Base-by-base conservation (phyloP, 176 grass and related monocot species). In the Leersia perrieri region DNA sequence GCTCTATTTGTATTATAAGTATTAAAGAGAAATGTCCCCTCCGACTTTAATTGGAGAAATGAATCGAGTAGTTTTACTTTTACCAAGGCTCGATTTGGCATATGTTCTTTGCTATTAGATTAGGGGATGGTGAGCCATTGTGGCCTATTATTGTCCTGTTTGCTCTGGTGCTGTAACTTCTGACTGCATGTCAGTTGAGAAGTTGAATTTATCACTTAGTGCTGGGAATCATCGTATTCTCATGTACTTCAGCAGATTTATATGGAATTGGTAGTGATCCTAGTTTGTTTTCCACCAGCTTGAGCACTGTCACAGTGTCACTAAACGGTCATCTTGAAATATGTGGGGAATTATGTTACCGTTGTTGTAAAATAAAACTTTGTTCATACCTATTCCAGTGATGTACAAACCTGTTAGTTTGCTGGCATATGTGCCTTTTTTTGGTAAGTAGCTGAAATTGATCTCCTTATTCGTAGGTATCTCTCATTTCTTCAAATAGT, bases 401-500 rank as follows among this genome's bases (percentile, higher is more conserved):
- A 68, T 75, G 45, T 11, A 82, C 66, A 63, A 32, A 53, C 55
- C 20, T 31, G 23, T 7, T 8, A 33, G 38, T 40, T 49, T 74
- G 33, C 34, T 79, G 44, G 14, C 18, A 18, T 73, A 27, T 57
- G 65, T 85, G 7, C 25, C 18, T 81, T 68, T 88, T 88, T 77
- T 51, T 47, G 25, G 36, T 68, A 40, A 13, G 8, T 91, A 42
- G 31, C 32, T 61, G 10, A 81, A 10, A 13, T 41, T 32, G 85
- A 20, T 72, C 68, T 84, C 68, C 28, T 74, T 71, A 3, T 80
- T 68, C 42, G 5, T 78, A 98, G 95, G 95, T 93, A 39, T 93
- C 83, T 30, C 75, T 91, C 65, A 70, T 88, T 89, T 73, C 84
- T 26, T 89, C 58, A 33, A 80, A 55, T 28, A 45, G 60, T 42